phyloP scores from a whole-genome alignment of 1,284 basidiomycete species.

The Lentinula novae-zelandiae region DNA sequence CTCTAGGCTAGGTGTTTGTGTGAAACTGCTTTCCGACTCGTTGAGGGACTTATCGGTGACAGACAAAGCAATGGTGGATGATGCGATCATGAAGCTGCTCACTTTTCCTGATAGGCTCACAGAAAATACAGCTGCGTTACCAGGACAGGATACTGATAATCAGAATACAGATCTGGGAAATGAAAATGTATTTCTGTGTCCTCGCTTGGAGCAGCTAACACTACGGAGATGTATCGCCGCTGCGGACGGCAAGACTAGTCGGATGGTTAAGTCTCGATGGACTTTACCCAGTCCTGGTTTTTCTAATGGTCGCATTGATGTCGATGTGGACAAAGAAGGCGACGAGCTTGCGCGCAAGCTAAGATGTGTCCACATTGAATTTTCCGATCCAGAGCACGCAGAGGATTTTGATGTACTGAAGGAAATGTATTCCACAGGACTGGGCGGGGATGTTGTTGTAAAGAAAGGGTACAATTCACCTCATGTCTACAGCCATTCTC shows the following conservation, averaged over 20 bases:
- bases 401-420: neutral
- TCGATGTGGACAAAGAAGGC: neutral
- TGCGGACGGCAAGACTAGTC: constrained; percentile 1
- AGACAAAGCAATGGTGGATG: neutral
- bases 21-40: neutral
- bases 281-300: neutral
- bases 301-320: neutral
- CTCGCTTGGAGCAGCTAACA: constrained; percentile 1
- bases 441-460: neutral
- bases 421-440: neutral
- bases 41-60: neutral
- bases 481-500: neutral
- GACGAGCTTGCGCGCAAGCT: neutral
- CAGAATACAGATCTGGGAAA: neutral
- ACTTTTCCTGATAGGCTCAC: neutral
- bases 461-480: neutral
- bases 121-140: neutral
- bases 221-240: neutral
- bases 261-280: constrained; percentile 7
- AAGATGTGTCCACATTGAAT: neutral
- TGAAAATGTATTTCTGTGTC: neutral
- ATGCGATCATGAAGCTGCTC: neutral
- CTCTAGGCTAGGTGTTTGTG: neutral
- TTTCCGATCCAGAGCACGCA: neutral
- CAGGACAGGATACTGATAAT: neutral